These are phyloP conservation scores for Tetradesmus lagerheimii DNA, from an alignment of 139 green algal species.

Conservation along the genomic window DNA sequence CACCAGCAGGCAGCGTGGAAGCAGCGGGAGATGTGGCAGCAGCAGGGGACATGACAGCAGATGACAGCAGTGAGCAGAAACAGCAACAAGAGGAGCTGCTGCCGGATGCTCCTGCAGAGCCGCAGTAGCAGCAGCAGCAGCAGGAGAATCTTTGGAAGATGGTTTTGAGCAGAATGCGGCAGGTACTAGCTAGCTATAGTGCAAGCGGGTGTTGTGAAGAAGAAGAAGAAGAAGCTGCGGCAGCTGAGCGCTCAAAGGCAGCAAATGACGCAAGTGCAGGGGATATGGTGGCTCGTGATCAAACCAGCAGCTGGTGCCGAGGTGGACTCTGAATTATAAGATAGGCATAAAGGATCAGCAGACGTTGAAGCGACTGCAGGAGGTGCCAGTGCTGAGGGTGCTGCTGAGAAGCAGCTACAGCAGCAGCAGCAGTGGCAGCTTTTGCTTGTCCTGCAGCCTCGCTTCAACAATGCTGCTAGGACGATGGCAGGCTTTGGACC, in stretches of 20 bases:
- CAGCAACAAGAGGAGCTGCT: too few species aligned
- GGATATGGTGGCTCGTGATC: too few species aligned
- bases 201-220: too few species aligned
- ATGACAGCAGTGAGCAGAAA: background rate
- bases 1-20: background rate
- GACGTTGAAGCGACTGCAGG: too few species aligned
- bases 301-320: too few species aligned
- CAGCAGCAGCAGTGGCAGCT: background rate
- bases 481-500: slow-evolving; percentile 76
- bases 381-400: background rate
- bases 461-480: slow-evolving; percentile 90
- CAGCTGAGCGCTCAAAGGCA: too few species aligned
- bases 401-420: background rate
- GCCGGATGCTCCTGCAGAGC: background rate
- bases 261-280: too few species aligned
- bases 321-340: too few species aligned
- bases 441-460: slow-evolving; percentile 68
- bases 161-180: background rate
- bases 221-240: too few species aligned
- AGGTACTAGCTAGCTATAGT: too few species aligned
- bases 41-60: background rate
- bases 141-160: too few species aligned
- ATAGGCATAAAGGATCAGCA: too few species aligned
- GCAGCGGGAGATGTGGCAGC: background rate
- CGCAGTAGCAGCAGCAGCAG: slow-evolving; percentile 16